A percentile compares a stretch with the other conserved stretches of the same genome.
Evolutionary conservation across 1,139 yeast species (phyloP).

Genomic region (Sugiyamaella novakii): DNA sequence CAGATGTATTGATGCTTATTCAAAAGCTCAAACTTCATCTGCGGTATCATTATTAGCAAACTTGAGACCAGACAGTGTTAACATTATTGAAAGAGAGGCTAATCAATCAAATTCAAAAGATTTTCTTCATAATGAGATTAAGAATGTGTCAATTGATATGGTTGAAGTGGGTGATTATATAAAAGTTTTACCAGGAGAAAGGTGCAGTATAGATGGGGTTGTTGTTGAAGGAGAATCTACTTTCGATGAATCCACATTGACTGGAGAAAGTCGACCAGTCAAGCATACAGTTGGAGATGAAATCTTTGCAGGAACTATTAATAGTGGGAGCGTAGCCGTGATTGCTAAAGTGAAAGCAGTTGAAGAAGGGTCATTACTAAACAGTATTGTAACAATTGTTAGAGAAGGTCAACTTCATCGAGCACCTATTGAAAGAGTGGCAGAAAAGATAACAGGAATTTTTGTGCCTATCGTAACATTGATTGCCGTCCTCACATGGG

Average conservation of each 20-base stretch:
- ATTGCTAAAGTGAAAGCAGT: constrained; percentile 60
- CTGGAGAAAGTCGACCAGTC: constrained; percentile 77
- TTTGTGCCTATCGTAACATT: constrained; percentile 71
- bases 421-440: constrained; percentile 74
- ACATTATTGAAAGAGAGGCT: constrained; percentile 47
- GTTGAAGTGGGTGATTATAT: constrained; percentile 67
- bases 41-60: constrained; percentile 59
- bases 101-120: constrained; percentile 21
- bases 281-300: constrained; percentile 63
- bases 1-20: constrained; percentile 63
- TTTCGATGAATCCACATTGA: constrained; percentile 75
- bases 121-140: constrained; percentile 26
- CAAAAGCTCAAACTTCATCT: constrained; percentile 67
- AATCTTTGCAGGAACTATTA: constrained; percentile 72
- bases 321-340: constrained; percentile 57
- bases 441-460: constrained; percentile 68
- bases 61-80: constrained; percentile 55
- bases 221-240: constrained; percentile 58
- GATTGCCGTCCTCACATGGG: constrained; percentile 65
- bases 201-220: constrained; percentile 73
- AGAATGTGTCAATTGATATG: constrained; percentile 51
- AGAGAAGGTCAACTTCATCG: constrained; percentile 72
- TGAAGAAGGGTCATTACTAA: constrained; percentile 67
- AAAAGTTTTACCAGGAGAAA: constrained; percentile 63
- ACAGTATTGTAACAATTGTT: constrained; percentile 69